Percentiles rank a stretch among this genome's conserved stretches.
Evolutionary conservation across 345 rosid species (phyloP).

Genomic region (Kernera saxatilis): DNA sequence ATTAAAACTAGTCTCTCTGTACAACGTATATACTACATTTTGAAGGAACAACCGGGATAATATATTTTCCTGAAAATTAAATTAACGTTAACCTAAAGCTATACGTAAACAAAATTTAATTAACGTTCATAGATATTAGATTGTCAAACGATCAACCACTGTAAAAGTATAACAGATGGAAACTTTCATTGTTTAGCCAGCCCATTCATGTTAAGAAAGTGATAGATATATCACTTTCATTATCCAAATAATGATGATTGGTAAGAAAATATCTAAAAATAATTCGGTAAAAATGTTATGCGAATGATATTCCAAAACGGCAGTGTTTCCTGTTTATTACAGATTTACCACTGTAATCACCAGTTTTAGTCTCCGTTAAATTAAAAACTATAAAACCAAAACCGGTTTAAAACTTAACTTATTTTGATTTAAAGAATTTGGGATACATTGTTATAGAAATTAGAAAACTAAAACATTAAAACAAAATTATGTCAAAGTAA

Average conservation of each 20-base stretch:
- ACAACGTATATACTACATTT: not conserved
- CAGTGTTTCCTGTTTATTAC: not conserved
- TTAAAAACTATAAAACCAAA: not conserved
- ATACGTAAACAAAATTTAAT: not conserved
- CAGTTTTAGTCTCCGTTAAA: not conserved
- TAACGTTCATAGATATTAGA: not conserved
- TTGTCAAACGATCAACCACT: not conserved
- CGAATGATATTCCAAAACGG: not conserved
- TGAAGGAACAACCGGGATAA: not conserved
- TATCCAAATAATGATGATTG: not conserved
- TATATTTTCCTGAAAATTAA: not conserved
- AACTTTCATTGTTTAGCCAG: not conserved
- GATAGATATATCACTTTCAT: not conserved
- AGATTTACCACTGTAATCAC: not conserved
- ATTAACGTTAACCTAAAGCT: not conserved
- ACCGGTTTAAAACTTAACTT: not conserved
- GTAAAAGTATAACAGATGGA: not conserved
- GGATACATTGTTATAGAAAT: not conserved
- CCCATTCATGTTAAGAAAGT: not conserved
- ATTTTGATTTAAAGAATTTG: slow-evolving; percentile 1
- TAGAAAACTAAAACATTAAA: not conserved
- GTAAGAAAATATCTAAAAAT: not conserved
- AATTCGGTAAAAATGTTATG: not conserved
- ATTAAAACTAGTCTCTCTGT: not conserved
- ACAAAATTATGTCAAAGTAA: not conserved